These are phyloP conservation scores for Thalia dealbata DNA, from an alignment of 176 grass and related monocot genomes.

Conservation along the genomic window DNA sequence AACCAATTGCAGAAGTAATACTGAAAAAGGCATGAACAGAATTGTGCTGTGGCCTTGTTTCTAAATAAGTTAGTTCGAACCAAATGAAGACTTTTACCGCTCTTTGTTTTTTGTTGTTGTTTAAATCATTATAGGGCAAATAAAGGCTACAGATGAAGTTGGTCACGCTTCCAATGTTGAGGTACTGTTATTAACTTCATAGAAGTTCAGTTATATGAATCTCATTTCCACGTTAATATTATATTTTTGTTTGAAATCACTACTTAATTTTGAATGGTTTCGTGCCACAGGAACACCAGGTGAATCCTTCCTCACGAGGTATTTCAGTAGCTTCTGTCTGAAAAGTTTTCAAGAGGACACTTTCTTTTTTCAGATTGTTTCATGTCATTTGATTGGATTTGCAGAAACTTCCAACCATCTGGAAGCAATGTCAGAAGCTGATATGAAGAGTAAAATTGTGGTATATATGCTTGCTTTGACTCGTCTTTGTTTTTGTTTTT, in stretches of 20 bases:
- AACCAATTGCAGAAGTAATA: conserved; percentile 33
- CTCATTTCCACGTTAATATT: background rate
- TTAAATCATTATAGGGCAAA: conserved; percentile 20
- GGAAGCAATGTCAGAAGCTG: conserved; percentile 2
- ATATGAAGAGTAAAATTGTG: conserved; percentile 44
- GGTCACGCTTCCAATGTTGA: conserved; percentile 8
- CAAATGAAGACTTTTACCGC: conserved; percentile 1
- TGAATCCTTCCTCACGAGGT: conserved; percentile 24
- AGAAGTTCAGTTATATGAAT: background rate
- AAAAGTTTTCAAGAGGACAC: background rate
- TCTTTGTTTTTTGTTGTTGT: background rate
- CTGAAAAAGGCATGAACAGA: conserved; percentile 21
- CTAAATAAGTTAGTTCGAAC: background rate
- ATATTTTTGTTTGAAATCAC: background rate
- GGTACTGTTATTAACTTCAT: conserved; percentile 16
- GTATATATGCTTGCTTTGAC: conserved; percentile 22
- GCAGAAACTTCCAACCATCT: conserved; percentile 24
- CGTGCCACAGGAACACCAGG: background rate
- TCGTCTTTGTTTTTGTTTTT: background rate
- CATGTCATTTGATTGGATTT: background rate
- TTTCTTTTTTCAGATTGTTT: background rate
- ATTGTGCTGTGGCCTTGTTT: background rate
- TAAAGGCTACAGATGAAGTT: conserved; percentile 4
- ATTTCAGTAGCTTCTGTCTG: background rate
- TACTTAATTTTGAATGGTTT: background rate